Evolutionary conservation across 768 basidiomycete species (phyloP).

Genomic region (Tylopilus balloui): DNA sequence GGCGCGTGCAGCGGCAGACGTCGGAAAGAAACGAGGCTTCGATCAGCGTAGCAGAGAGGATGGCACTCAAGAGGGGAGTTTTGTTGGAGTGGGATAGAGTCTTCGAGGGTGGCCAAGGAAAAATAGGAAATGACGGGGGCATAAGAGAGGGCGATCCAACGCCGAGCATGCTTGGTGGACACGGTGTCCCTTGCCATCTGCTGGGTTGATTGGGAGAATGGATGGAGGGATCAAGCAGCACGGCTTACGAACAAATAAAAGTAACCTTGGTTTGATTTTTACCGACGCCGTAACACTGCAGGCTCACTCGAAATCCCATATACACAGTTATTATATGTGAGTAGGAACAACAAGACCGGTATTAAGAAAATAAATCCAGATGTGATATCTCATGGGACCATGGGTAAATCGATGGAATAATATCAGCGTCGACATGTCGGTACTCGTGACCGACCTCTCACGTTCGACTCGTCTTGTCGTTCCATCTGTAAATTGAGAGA

Average conservation of each 20-base stretch:
- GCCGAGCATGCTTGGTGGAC: slow-evolving; percentile 25
- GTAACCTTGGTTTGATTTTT: not conserved
- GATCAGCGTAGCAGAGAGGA: slow-evolving; percentile 46
- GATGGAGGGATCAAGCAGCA: slow-evolving; percentile 4
- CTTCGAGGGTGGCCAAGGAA: slow-evolving; percentile 36
- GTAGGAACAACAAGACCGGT: not conserved
- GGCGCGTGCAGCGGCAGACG: slow-evolving; percentile 61
- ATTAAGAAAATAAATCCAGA: not conserved
- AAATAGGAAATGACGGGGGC: slow-evolving; percentile 32
- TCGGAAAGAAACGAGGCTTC: slow-evolving; percentile 46
- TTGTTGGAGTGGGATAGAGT: slow-evolving; percentile 53
- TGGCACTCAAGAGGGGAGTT: slow-evolving; percentile 59
- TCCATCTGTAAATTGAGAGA: slow-evolving; percentile 27
- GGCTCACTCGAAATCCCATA: not conserved
- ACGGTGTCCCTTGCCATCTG: slow-evolving; percentile 37
- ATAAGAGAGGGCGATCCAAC: slow-evolving; percentile 27
- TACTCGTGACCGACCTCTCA: not conserved
- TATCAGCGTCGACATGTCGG: not conserved
- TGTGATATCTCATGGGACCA: not conserved
- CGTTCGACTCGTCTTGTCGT: slow-evolving; percentile 26
- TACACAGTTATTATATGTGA: not conserved
- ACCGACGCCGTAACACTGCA: too few species aligned
- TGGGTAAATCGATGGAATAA: not conserved
- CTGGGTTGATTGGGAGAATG: slow-evolving; percentile 36
- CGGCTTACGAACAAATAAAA: slow-evolving; percentile 8